Percentiles rank a stretch among this genome's conserved stretches.
Evolutionary conservation across 2,329 filamentous ascomycete species (phyloP).

Genomic region (Pezicula rhizophila): DNA sequence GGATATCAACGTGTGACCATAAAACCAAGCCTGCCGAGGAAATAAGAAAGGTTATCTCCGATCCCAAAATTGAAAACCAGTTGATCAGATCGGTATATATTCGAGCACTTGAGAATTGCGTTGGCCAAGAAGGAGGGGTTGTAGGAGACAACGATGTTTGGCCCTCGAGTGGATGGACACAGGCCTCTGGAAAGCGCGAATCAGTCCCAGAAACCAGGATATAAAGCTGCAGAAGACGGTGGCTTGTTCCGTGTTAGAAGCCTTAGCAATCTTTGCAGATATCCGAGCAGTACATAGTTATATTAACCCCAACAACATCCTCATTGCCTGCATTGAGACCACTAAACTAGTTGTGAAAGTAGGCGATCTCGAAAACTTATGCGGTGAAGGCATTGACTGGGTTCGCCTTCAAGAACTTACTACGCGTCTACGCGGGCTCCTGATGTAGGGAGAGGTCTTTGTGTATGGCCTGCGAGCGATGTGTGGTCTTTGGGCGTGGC

Average conservation of each 20-base stretch:
- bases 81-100: neutral
- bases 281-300: constrained; percentile 10
- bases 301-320: constrained; percentile 18
- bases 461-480: constrained; percentile 16
- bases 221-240: neutral
- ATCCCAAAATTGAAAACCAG: neutral
- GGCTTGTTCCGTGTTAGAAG: neutral
- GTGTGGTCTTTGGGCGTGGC: constrained; percentile 21
- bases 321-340: too few species aligned
- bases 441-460: constrained; percentile 10
- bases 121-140: neutral
- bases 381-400: constrained; percentile 8
- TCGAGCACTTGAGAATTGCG: neutral
- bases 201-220: neutral
- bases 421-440: constrained; percentile 1
- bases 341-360: too few species aligned
- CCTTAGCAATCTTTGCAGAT: neutral
- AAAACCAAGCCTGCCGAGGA: neutral
- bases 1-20: neutral
- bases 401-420: constrained; percentile 1
- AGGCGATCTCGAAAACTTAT: constrained; percentile 3
- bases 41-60: neutral
- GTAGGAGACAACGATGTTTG: neutral
- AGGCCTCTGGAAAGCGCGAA: neutral
- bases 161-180: constrained; percentile 1